Evolutionary conservation across 306 rosid genomes (phyloP), one percentile per base, ranked within the genome.

Genomic region (Vachellia pachyceras): DNA sequence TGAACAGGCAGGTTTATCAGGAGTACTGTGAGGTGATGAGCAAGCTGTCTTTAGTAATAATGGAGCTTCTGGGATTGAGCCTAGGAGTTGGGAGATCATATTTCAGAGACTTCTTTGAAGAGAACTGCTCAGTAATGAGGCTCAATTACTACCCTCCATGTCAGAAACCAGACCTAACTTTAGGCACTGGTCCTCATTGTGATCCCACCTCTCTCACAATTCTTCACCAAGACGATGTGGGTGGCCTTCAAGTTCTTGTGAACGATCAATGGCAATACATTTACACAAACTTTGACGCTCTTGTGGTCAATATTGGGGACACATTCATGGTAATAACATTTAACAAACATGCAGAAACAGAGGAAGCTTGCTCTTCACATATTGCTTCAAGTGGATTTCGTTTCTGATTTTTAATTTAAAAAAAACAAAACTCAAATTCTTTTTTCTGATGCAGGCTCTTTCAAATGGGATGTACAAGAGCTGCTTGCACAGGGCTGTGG

Each of bases 151-250:
- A 96, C 61, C 99, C 98, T 6, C 96, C 96, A 0, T 96, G 98
- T 84, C 98, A 90, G 66, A 93, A 89, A 83, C 99, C 98, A 6
- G 88, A 93, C 40, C 93, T 77, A 5, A 90, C 98, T 54, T 84
- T 96, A 65, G 99, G 99, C 17, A 96, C 99, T 0, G 97, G 99
- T 49, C 99, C 99, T 84, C 99, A 95, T 75, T 95, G 97, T 67
- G 98, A 95, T 81, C 99, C 99, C 67, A 95, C 98, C 20, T 95
- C 99, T 42, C 77, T 95, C 47, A 93, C 99, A 44, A 95, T 95
- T 72, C 97, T 95, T 68, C 99, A 93, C 85, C 97, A 95, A 61
- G 97, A 95, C 79, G 90, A 90, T 88, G 99, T 95, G 2, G 94
- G 92, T 45, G 99, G 99, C 20, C 82, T 95, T 7, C 94, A 95